phyloP scores from a whole-genome alignment of 2,329 filamentous ascomycete species.

The Claviceps spartinae region DNA sequence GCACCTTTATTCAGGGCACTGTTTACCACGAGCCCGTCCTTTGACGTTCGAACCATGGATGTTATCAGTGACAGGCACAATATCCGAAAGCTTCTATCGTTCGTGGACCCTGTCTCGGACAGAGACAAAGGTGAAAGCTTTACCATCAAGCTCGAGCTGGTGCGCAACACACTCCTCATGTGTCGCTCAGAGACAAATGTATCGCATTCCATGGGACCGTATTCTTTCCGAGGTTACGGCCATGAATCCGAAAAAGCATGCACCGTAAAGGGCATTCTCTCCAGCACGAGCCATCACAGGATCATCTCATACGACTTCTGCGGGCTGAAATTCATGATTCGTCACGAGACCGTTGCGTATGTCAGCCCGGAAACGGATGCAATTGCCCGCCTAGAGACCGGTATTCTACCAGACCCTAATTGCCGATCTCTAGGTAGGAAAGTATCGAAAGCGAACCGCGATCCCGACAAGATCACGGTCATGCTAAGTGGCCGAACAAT shows the following conservation, averaged over 20 bases:
- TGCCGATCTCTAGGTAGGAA: too few relatives aligned
- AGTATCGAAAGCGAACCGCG: too few relatives aligned
- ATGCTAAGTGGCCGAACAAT: too few relatives aligned
- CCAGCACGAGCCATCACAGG: conserved; percentile 20
- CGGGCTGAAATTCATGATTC: too few relatives aligned
- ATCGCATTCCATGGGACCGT: conserved; percentile 15
- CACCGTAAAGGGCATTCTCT: conserved; percentile 20
- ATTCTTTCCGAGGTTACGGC: conserved; percentile 27
- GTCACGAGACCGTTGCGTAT: too few relatives aligned
- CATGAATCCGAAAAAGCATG: conserved; percentile 31
- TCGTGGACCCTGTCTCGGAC: conserved; percentile 19
- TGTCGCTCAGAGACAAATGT: conserved; percentile 19
- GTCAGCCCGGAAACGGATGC: too few relatives aligned
- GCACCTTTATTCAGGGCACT: conserved; percentile 33
- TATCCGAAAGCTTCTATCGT: conserved; percentile 33
- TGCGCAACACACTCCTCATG: conserved; percentile 24
- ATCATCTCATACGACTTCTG: too few relatives aligned
- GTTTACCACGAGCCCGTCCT: conserved; percentile 22
- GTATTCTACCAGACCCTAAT: too few relatives aligned
- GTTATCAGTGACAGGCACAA: conserved; percentile 33
- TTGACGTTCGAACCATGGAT: conserved; percentile 24
- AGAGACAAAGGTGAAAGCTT: conserved; percentile 20
- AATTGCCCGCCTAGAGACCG: too few relatives aligned
- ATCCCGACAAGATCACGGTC: too few relatives aligned
- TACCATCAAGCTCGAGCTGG: conserved; percentile 27